Evolutionary conservation across 192 early-diverging fungal genomes (phyloP).

Genomic region (Coemansia sp.): DNA sequence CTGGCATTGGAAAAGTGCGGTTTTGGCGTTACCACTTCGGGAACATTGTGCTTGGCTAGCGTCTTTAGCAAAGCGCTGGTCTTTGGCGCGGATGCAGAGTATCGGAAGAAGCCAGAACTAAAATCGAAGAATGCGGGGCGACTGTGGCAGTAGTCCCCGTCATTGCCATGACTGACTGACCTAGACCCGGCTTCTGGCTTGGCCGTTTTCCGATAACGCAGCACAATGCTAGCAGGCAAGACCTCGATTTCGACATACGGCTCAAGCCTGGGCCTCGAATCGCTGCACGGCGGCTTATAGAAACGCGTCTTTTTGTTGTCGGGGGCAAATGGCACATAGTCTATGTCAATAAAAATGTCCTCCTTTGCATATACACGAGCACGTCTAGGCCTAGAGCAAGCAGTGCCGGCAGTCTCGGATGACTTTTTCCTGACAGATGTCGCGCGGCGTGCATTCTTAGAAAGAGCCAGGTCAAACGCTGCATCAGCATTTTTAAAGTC

Average conservation of each 20-base stretch:
- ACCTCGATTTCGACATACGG: not conserved
- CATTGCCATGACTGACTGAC: not conserved
- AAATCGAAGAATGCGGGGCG: not conserved
- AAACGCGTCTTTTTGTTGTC: not conserved
- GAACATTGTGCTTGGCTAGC: constrained; percentile 3
- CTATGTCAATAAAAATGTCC: not conserved
- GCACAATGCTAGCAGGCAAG: not conserved
- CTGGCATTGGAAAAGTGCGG: constrained; percentile 19
- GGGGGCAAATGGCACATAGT: not conserved
- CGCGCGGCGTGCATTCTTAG: not conserved
- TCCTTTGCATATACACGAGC: not conserved
- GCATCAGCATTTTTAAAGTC: not conserved
- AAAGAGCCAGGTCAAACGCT: not conserved
- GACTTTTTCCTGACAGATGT: not conserved
- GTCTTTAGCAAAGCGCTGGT: not conserved
- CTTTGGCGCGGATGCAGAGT: constrained; percentile 3
- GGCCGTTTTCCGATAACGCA: not conserved
- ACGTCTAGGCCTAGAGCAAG: not conserved
- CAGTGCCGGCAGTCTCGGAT: too few species aligned
- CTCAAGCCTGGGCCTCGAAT: not conserved
- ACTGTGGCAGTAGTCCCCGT: too few species aligned
- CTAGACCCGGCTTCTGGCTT: not conserved
- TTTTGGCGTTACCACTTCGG: constrained; percentile 12
- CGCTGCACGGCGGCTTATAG: not conserved
- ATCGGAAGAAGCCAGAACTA: not conserved